Conservation (phyloP, 345 rosid genomes). For the Gossypium raimondii region DNA sequence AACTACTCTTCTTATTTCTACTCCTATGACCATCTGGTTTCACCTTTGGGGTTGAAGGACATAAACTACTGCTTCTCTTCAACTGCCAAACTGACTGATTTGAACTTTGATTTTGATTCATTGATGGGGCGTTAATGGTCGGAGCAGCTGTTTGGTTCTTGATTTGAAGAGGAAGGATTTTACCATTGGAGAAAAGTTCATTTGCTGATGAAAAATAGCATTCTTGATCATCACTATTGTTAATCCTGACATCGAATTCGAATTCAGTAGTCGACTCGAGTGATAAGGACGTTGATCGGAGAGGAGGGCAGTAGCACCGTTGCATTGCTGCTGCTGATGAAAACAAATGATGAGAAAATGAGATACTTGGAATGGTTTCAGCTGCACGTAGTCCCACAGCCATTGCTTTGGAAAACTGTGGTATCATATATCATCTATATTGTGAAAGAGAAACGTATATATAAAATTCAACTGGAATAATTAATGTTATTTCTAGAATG, state of each 20-base stretch:
- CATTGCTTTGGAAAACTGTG: background rate
- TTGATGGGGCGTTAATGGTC: background rate
- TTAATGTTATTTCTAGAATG: background rate
- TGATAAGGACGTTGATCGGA: background rate
- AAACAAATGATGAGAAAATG: too few species aligned
- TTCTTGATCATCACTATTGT: background rate
- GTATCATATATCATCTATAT: background rate
- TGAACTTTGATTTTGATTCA: background rate
- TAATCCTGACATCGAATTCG: background rate
- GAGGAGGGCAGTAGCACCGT: background rate
- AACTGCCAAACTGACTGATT: too few species aligned
- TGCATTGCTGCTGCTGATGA: background rate
- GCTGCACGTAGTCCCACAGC: too few species aligned
- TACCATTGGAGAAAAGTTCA: background rate
- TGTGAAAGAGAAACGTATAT: background rate
- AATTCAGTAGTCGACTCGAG: background rate
- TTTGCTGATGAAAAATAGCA: background rate
- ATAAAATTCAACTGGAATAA: background rate
- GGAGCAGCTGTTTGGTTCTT: background rate
- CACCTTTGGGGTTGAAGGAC: background rate
- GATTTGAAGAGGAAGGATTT: background rate
- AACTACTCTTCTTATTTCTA: background rate
- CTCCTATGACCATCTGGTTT: background rate
- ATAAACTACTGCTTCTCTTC: background rate
- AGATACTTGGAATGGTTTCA: too few species aligned